These are phyloP conservation scores for Nadsonia starkeyi-henricii DNA, from an alignment of 1,139 yeast species.

Conservation along the genomic window DNA sequence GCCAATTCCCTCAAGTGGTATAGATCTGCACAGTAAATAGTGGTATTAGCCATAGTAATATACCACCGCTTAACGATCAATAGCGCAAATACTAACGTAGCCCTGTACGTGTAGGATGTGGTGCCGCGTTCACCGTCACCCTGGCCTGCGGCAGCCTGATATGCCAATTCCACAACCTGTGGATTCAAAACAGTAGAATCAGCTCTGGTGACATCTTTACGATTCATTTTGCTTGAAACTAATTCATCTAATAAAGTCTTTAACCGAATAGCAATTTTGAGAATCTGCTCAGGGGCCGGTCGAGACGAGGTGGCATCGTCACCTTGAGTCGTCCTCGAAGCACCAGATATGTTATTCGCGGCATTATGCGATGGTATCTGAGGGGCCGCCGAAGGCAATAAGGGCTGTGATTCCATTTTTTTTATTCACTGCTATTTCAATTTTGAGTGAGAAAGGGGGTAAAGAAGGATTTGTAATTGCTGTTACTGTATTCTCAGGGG, in stretches of 20 bases:
- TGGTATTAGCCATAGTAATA: constrained; percentile 41
- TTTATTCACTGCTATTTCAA: too few relatives aligned
- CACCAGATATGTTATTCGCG: neutral
- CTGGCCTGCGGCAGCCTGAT: constrained; percentile 71
- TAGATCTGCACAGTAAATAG: constrained; percentile 55
- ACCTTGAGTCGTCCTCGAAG: neutral
- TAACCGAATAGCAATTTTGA: constrained; percentile 60
- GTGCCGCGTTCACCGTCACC: constrained; percentile 46
- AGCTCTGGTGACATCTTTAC: constrained; percentile 36
- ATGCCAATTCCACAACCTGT: constrained; percentile 44
- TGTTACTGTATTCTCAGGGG: too few relatives aligned
- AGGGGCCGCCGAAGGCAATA: constrained; percentile 1
- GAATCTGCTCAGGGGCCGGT: constrained; percentile 36
- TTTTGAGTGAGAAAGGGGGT: too few relatives aligned
- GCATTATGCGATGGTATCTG: neutral
- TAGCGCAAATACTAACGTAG: constrained; percentile 53
- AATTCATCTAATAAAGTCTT: constrained; percentile 58
- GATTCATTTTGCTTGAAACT: constrained; percentile 49
- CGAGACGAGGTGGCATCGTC: constrained; percentile 33
- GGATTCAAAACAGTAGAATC: constrained; percentile 51
- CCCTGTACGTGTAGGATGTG: constrained; percentile 48
- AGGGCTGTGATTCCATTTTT: neutral
- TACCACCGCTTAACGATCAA: constrained; percentile 75
- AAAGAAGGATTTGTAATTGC: too few relatives aligned
- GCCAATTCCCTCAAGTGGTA: constrained; percentile 48